Conservation (phyloP, 352 stramenopile genomes). For the Phytophthora uliginosa region DNA sequence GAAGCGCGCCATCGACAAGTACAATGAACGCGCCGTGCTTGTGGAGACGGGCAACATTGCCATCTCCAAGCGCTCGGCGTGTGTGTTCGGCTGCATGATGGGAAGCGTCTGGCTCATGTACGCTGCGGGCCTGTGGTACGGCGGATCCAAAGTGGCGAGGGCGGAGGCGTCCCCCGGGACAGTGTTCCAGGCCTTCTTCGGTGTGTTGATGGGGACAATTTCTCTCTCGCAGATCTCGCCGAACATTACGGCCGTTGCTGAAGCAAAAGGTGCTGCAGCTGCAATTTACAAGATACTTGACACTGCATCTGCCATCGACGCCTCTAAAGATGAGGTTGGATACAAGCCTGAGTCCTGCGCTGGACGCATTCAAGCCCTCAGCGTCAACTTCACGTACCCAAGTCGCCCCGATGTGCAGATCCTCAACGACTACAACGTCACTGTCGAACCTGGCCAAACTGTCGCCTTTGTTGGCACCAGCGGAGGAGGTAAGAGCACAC, state of each 20-base stretch:
- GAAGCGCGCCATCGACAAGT: constrained; percentile 42
- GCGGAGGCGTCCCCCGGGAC: constrained; percentile 36
- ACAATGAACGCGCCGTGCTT: constrained; percentile 21
- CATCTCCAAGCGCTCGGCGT: constrained; percentile 24
- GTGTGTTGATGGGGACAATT: constrained; percentile 55
- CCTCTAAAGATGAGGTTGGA: constrained; percentile 38
- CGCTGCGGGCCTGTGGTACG: constrained; percentile 61
- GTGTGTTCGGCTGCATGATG: constrained; percentile 35
- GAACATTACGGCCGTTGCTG: constrained; percentile 55
- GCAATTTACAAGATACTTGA: constrained; percentile 63
- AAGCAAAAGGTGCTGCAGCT: constrained; percentile 50
- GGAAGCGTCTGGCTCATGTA: constrained; percentile 55
- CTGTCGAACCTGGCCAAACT: constrained; percentile 42
- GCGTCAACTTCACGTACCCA: constrained; percentile 82
- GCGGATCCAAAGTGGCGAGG: constrained; percentile 45
- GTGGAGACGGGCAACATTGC: constrained; percentile 37
- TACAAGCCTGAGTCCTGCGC: constrained; percentile 30
- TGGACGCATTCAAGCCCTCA: constrained; percentile 53
- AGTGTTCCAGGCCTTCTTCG: constrained; percentile 69
- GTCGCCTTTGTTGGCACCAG: constrained; percentile 44
- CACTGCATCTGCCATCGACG: constrained; percentile 55
- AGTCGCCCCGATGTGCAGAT: constrained; percentile 50
- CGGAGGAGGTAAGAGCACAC: constrained; percentile 48
- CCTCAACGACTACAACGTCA: constrained; percentile 44
- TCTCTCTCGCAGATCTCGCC: constrained; percentile 62